Conservation (phyloP, 352 stramenopile genomes). For the Pythium graminicola region DNA sequence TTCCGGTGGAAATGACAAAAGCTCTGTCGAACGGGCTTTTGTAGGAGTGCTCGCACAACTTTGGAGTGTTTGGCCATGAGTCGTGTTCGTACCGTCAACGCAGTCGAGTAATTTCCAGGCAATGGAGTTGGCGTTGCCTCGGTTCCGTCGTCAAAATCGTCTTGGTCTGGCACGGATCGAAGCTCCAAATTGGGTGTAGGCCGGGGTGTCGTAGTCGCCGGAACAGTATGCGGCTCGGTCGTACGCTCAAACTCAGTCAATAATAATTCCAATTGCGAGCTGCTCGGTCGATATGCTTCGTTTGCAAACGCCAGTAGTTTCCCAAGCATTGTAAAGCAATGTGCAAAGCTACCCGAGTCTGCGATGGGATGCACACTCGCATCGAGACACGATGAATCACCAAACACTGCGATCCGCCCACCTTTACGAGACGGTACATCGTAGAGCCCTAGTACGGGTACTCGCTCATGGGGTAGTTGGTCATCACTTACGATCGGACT, state of each 20-base stretch:
- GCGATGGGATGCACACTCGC: slow-evolving; percentile 36
- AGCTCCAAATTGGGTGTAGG: slow-evolving; percentile 20
- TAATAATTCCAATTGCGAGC: slow-evolving; percentile 11
- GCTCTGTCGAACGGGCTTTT: slow-evolving; percentile 33
- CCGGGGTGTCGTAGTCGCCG: slow-evolving; percentile 6
- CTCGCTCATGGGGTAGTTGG: slow-evolving; percentile 24
- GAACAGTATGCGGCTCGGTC: slow-evolving; percentile 2
- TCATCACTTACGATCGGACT: slow-evolving; percentile 2
- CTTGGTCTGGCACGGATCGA: slow-evolving; percentile 2
- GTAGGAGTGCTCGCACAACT: slow-evolving; percentile 39
- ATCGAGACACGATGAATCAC: slow-evolving; percentile 68
- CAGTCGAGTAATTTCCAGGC: slow-evolving; percentile 10
- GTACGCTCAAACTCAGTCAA: slow-evolving; percentile 15
- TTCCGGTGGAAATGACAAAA: slow-evolving; percentile 65
- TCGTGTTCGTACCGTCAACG: slow-evolving; percentile 17
- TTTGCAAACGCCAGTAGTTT: slow-evolving; percentile 55
- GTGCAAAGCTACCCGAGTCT: slow-evolving; percentile 27
- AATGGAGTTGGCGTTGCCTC: slow-evolving; percentile 2
- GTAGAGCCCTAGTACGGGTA: slow-evolving; percentile 64
- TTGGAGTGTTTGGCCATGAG: slow-evolving; percentile 53
- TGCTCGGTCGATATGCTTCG: slow-evolving; percentile 22
- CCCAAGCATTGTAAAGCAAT: slow-evolving; percentile 63
- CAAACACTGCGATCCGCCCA: slow-evolving; percentile 68
- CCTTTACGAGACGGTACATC: slow-evolving; percentile 49
- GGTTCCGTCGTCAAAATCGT: not conserved